Evolutionary conservation across 2,329 filamentous ascomycete genomes (phyloP), one percentile per base, ranked within the genome.

Genomic region (Dryadomyces sulphureus): DNA sequence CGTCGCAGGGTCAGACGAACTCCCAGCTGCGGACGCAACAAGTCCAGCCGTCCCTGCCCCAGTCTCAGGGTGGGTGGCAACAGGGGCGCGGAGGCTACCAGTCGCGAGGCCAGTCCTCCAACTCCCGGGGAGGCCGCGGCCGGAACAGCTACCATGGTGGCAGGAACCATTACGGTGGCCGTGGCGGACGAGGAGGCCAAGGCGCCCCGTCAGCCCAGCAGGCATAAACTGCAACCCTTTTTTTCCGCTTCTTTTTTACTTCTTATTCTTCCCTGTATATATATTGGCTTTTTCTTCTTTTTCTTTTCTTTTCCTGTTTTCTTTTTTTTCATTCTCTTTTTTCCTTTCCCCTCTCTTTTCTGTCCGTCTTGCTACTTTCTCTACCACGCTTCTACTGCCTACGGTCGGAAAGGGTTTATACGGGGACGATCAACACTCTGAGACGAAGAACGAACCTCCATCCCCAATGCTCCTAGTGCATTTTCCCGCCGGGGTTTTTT

Each of bases 21-120:
- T 14, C 19, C 9, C 48, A 49, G 45, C 46, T 38, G 7, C 42
- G 39, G 19, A 32, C 38, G 14, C 34, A 20, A 3, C 50, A 52
- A 30, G 34, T 32, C 1, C 51, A 53, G 44, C 51, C 51, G n/a
- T 45, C 50, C 2, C 21, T 52, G 8, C 50, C 52, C 6, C 52
- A 53, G 20, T 22, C 50, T 1, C 49, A 53, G 40, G 50, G 50
- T 17, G 52, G 50, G 24, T 53, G 52, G 50, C 48, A 52, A 30
- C 41, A 40, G 32, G 27, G 41, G 12, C 38, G 41, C 8, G 47
- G 48, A 7, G 45, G 47, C 19, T 45, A 36, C 35, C 34, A 44
- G 34, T 4, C 11, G 2, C 7, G 48, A 12, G 48, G 48, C 17
- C 48, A 47, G 22, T n/a, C 43, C 1, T 44, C 48, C 7, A 44